Evolutionary conservation across 2,329 filamentous ascomycete genomes (phyloP).

Genomic region (Dryadomyces sulphureus): DNA sequence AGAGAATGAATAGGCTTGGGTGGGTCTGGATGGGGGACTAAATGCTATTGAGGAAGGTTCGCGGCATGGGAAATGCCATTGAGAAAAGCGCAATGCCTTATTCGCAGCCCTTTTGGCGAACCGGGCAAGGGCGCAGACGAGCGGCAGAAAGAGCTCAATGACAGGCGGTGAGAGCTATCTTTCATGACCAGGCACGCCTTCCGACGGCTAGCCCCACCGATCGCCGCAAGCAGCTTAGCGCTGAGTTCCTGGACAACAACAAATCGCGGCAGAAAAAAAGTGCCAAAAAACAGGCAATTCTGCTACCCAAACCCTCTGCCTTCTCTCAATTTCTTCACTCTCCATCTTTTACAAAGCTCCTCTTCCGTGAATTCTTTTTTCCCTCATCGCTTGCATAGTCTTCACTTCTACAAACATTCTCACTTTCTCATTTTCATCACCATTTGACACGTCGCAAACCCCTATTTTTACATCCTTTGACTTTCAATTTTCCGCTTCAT

Average conservation of each 20-base stretch:
- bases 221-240: background rate
- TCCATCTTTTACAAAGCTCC: background rate
- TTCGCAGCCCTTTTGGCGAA: too few species aligned
- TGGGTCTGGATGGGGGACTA: too few species aligned
- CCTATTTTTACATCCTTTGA: background rate
- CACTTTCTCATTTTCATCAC: background rate
- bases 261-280: conserved; percentile 5
- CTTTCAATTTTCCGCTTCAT: background rate
- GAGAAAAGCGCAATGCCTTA: too few species aligned
- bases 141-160: background rate
- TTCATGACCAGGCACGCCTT: background rate
- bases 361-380: background rate
- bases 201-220: background rate
- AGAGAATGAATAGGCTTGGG: too few species aligned
- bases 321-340: background rate
- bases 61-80: too few species aligned
- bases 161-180: background rate
- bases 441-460: background rate
- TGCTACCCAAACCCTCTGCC: background rate
- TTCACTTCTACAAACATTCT: background rate
- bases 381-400: background rate
- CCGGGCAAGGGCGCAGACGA: too few species aligned
- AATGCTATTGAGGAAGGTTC: too few species aligned
- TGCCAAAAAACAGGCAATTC: background rate
- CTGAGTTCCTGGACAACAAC: conserved; percentile 3